Percentiles rank a stretch among this genome's conserved stretches.
phyloP scores from a whole-genome alignment of 129 eudicot species.

The Tagetes patula region DNA sequence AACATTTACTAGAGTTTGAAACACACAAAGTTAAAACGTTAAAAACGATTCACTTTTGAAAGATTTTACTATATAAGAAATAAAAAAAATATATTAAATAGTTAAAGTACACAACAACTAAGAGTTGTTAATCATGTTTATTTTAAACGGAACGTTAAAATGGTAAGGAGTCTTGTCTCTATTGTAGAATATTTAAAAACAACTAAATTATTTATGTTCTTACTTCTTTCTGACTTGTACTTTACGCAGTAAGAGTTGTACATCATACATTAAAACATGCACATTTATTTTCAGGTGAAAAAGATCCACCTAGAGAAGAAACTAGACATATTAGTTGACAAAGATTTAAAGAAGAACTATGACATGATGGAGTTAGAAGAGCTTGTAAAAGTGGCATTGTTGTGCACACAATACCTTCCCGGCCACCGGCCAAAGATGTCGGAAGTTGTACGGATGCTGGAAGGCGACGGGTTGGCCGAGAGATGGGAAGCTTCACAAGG shows the following conservation, averaged over 20 bases:
- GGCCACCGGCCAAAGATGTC: conserved; percentile 84
- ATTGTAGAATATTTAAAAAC: too few species aligned
- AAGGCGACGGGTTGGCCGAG: conserved; percentile 85
- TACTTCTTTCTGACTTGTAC: neutral
- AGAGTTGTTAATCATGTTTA: too few species aligned
- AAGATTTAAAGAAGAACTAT: conserved; percentile 56
- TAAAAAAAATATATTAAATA: too few species aligned
- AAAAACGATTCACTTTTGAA: neutral
- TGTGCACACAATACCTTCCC: conserved; percentile 83
- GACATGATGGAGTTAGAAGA: conserved; percentile 73
- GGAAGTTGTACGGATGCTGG: conserved; percentile 84
- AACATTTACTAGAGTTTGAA: neutral
- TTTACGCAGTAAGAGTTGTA: neutral
- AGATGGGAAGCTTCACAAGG: conserved; percentile 87
- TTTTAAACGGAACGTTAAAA: too few species aligned
- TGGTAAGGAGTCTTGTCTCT: too few species aligned
- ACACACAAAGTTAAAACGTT: neutral
- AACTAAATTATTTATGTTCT: neutral
- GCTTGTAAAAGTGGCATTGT: conserved; percentile 77
- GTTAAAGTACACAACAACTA: too few species aligned
- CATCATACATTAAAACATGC: neutral
- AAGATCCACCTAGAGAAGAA: conserved; percentile 77
- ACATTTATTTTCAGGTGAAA: conserved; percentile 51
- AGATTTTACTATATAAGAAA: too few species aligned
- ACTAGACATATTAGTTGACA: conserved; percentile 65